Evolutionary conservation across 225 moss, liverwort and hornwort genomes (phyloP).

Genomic region (Thuidium tamariscinum): DNA sequence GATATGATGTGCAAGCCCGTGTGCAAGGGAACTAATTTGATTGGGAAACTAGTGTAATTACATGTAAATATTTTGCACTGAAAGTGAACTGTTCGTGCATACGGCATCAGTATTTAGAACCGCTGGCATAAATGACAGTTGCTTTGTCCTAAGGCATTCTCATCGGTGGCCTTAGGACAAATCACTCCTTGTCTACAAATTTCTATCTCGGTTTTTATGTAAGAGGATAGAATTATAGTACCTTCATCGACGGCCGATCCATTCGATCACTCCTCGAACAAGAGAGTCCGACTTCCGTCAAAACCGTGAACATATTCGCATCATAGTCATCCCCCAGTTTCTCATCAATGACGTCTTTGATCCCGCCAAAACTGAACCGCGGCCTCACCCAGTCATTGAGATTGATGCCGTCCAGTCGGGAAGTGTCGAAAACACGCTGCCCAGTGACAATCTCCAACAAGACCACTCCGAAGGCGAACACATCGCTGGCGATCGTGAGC

Average conservation of each 20-base stretch:
- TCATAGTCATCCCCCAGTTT: neutral
- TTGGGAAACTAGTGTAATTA: too few relatives aligned
- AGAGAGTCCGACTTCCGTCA: neutral
- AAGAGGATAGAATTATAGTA: neutral
- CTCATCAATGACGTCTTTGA: neutral
- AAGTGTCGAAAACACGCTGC: neutral
- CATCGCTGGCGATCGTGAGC: neutral
- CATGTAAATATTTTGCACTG: neutral
- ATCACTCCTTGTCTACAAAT: neutral
- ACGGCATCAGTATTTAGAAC: too few relatives aligned
- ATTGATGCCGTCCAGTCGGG: neutral
- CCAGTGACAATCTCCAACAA: conserved; percentile 13
- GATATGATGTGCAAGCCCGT: neutral
- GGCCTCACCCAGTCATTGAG: conserved; percentile 11
- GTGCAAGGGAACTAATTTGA: neutral
- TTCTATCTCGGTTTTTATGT: neutral
- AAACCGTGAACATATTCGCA: neutral
- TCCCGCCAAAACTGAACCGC: neutral
- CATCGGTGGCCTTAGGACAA: neutral
- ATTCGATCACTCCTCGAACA: conserved; percentile 1
- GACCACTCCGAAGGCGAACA: conserved; percentile 12
- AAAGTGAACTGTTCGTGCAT: neutral
- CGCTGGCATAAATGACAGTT: neutral
- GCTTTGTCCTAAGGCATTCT: neutral
- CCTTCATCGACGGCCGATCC: conserved; percentile 25